Percentiles rank a stretch among this genome's conserved stretches.
Evolutionary conservation across 108 stramenopile species (phyloP).

Genomic region (Cyclotella baltica): DNA sequence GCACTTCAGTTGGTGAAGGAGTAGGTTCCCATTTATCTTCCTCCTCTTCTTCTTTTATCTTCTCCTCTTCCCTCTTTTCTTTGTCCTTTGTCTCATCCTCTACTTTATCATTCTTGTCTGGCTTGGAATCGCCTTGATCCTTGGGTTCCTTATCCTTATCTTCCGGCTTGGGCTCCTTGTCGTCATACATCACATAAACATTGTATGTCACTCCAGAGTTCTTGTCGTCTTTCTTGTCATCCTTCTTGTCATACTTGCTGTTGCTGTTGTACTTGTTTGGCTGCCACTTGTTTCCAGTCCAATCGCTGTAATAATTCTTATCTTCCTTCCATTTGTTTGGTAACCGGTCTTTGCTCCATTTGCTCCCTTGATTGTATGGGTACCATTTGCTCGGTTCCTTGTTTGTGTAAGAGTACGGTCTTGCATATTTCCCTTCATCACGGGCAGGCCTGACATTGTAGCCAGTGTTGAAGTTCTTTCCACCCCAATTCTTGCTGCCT

Average conservation of each 20-base stretch:
- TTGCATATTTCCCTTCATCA: too few species aligned
- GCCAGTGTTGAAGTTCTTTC: not conserved
- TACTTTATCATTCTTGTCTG: not conserved
- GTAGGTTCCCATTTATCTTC: not conserved
- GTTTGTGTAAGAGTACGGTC: not conserved
- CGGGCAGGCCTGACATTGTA: not conserved
- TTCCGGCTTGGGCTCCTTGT: not conserved
- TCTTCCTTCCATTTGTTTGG: too few species aligned
- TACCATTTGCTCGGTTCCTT: too few species aligned
- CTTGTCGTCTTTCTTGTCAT: too few species aligned
- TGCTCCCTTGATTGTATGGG: too few species aligned
- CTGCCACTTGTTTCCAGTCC: too few species aligned
- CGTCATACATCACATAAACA: too few species aligned
- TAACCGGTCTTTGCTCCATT: too few species aligned
- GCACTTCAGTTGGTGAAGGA: not conserved
- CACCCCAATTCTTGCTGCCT: not conserved
- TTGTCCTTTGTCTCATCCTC: not conserved
- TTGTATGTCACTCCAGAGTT: too few species aligned
- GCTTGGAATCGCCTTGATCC: not conserved
- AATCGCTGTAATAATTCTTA: too few species aligned
- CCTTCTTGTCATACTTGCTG: too few species aligned
- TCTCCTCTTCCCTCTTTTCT: not conserved
- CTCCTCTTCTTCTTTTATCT: not conserved
- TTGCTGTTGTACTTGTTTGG: too few species aligned
- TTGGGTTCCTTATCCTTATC: not conserved